Percentiles rank a stretch among this genome's conserved stretches.
Conservation (phyloP, 331 rosid genomes). For the Pyracantha coccinea region DNA sequence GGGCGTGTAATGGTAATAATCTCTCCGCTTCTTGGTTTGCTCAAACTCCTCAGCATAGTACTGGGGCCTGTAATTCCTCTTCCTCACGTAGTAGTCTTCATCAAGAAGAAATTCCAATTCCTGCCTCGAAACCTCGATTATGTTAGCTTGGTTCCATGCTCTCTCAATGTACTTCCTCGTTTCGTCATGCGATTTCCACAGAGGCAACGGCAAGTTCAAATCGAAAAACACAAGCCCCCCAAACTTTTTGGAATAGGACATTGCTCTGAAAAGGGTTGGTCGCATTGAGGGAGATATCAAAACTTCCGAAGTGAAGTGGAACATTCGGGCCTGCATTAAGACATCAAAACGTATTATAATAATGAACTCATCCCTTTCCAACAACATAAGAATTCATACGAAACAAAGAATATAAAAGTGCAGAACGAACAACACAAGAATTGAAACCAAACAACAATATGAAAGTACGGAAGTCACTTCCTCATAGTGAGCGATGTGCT, state of each 20-base stretch:
- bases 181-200: slow-evolving; percentile 79
- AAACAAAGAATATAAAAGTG: background rate
- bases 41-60: slow-evolving; percentile 64
- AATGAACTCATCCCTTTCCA: background rate
- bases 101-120: slow-evolving; percentile 94
- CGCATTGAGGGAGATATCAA: slow-evolving; percentile 50
- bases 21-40: slow-evolving; percentile 59
- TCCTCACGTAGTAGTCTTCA: slow-evolving; percentile 61
- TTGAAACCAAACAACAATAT: background rate
- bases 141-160: slow-evolving; percentile 77
- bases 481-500: background rate
- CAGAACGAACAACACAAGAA: background rate
- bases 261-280: slow-evolving; percentile 55
- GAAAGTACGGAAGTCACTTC: background rate
- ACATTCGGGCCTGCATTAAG: slow-evolving; percentile 66
- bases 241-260: slow-evolving; percentile 50
- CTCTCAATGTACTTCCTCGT: slow-evolving; percentile 48
- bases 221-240: slow-evolving; percentile 73
- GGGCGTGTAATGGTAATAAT: slow-evolving; percentile 37
- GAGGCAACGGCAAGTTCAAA: slow-evolving; percentile 61
- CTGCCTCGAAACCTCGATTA: slow-evolving; percentile 68
- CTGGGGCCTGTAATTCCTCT: slow-evolving; percentile 62
- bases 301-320: slow-evolving; percentile 70
- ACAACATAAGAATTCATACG: background rate
- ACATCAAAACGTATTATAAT: background rate